These are phyloP conservation scores for Colletotrichum paranaense DNA, from an alignment of 2,329 filamentous ascomycete genomes.

Conservation along the genomic window DNA sequence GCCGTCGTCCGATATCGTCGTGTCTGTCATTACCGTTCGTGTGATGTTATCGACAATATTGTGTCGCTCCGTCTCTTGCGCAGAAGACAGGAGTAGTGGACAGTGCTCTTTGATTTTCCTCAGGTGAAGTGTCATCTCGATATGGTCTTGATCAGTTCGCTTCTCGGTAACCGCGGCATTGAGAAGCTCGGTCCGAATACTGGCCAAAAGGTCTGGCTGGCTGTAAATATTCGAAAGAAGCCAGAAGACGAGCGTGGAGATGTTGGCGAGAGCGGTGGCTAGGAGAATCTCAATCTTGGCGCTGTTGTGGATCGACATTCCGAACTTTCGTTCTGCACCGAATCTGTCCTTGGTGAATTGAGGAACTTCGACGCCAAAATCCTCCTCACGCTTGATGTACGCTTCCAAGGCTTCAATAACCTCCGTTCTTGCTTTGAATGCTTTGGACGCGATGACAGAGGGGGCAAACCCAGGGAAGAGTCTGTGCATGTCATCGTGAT, in stretches of 20 bases:
- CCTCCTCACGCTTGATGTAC: slow-evolving; percentile 42
- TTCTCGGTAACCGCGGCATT: slow-evolving; percentile 16
- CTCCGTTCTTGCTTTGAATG: slow-evolving; percentile 40
- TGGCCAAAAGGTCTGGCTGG: slow-evolving; percentile 39
- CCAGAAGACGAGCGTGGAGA: slow-evolving; percentile 51
- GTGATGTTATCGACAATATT: not conserved
- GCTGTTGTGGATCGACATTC: slow-evolving; percentile 41
- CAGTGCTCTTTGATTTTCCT: slow-evolving; percentile 48
- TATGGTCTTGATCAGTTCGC: not conserved
- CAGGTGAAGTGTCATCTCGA: slow-evolving; percentile 46
- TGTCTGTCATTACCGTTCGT: not conserved
- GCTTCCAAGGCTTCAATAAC: slow-evolving; percentile 40
- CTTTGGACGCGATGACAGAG: slow-evolving; percentile 42
- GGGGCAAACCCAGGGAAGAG: slow-evolving; percentile 46
- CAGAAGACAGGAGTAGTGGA: slow-evolving; percentile 55
- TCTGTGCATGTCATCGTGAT: slow-evolving; percentile 38
- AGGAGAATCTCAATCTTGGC: slow-evolving; percentile 45
- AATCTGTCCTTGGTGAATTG: slow-evolving; percentile 43
- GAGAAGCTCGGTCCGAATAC: slow-evolving; percentile 41
- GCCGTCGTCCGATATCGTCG: not conserved
- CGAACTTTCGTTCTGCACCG: slow-evolving; percentile 40
- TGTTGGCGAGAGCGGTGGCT: slow-evolving; percentile 44
- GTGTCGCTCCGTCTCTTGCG: slow-evolving; percentile 55
- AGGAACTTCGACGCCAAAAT: slow-evolving; percentile 41
- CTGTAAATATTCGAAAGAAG: slow-evolving; percentile 43